Evolutionary conservation across 1,284 basidiomycete genomes (phyloP), one percentile per base, ranked within the genome.

Genomic region (Amylostereum chailletii): DNA sequence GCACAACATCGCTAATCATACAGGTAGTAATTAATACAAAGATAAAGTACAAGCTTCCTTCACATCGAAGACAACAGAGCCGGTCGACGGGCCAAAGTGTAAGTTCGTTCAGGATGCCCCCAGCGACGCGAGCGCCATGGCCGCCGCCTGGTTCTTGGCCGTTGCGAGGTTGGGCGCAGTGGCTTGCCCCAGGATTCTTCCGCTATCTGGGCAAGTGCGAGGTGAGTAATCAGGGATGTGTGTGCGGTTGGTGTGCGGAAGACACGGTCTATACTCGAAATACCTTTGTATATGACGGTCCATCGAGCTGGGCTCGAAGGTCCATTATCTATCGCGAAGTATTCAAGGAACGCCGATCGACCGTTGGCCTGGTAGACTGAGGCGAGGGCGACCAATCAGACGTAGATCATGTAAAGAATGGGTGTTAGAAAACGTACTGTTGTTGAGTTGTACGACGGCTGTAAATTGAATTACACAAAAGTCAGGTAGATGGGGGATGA

Each of bases 371-470:
- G 54, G 36, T 48, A 27, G 38, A 50, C 54, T 55, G 40, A 33
- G 11, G n/a, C 7, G 11, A 27, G 37, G 9, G 9, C 11, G 19
- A 19, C 19, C 19, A 19, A 19, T 19, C 1, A 19, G 19, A 7
- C 42, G 40, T 11, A 11, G 30, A 39, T 26, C 42, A 7, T 33
- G 10, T 26, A 3, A 33, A n/a, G 27, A n/a, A 27, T 10, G 38
- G 9, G 42, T 4, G 30, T 9, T 31, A 40, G n/a, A 40, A 19
- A n/a, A 51, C 57, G 9, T 38, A 55, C 57, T 29, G 49, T 58
- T 58, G 42, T 58, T 56, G 46, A 58, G 57, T 30, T 46, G 47
- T 39, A 55, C 52, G 6, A 50, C 50, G 19, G 36, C 41, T 41
- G 8, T 42, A 27, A 19, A 1, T 19, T 19, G 19, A 19, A 19